A percentile compares a stretch with the other conserved stretches of the same genome.
Evolutionary conservation across 352 stramenopile genomes (phyloP).

Genomic region (Phytopythium boreale): DNA sequence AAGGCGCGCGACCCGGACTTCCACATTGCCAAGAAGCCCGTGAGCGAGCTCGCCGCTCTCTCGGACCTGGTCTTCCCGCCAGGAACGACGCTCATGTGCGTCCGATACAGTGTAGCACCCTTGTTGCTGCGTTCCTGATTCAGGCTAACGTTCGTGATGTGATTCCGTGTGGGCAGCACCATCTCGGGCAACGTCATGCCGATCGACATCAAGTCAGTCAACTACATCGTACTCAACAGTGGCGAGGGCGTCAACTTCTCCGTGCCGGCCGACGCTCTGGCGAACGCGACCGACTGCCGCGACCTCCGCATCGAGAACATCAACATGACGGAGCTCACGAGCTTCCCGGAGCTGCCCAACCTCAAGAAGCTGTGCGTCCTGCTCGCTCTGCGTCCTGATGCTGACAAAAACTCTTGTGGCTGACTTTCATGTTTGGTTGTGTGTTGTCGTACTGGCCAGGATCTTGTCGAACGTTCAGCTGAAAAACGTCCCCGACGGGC

Average conservation of each 20-base stretch:
- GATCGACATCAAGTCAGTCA: constrained; percentile 29
- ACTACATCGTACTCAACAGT: constrained; percentile 22
- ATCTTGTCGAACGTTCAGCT: constrained; percentile 19
- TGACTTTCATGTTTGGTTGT: not conserved
- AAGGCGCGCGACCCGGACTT: constrained; percentile 16
- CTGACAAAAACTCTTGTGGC: not conserved
- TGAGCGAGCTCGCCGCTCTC: constrained; percentile 17
- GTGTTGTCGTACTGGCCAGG: not conserved
- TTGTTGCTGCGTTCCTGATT: not conserved
- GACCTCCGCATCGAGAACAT: constrained; percentile 39
- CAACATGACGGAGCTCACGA: constrained; percentile 23
- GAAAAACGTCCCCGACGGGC: constrained; percentile 13
- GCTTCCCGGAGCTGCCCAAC: constrained; percentile 22
- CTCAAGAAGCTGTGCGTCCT: constrained; percentile 27
- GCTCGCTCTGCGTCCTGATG: not conserved
- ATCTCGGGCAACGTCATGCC: constrained; percentile 37
- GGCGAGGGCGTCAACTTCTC: constrained; percentile 20
- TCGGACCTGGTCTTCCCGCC: constrained; percentile 26
- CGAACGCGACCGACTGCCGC: constrained; percentile 23
- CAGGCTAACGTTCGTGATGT: not conserved
- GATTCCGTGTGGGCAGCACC: constrained; percentile 7
- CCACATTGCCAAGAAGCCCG: constrained; percentile 20
- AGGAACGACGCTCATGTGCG: constrained; percentile 27
- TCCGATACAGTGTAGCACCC: not conserved
- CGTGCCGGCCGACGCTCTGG: constrained; percentile 16